phyloP scores from a whole-genome alignment of 306 rosid genomes.

The Neltuma alba region DNA sequence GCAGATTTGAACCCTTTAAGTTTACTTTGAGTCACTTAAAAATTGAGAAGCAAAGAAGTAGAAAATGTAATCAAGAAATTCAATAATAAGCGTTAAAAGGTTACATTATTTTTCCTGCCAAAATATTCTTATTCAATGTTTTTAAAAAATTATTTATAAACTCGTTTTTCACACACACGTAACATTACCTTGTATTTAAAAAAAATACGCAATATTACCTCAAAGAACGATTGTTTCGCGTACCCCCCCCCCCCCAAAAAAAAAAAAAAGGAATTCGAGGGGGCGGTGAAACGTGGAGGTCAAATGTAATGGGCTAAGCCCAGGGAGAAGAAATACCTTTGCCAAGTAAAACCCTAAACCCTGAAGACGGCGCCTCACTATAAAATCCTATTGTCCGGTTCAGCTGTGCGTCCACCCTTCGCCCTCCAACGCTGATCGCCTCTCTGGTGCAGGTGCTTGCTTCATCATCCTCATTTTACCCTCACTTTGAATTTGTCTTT shows the following conservation, averaged over 20 bases:
- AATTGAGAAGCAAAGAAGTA: neutral
- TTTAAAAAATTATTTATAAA: no score
- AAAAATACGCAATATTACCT: no score
- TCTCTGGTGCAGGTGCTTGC: neutral
- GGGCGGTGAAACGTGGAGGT: neutral
- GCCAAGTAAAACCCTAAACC: constrained; percentile 56
- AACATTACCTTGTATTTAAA: no score
- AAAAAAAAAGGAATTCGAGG: neutral
- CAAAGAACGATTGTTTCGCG: no score
- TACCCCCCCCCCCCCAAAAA: no score
- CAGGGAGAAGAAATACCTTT: neutral
- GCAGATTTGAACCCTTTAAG: neutral
- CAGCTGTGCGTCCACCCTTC: neutral
- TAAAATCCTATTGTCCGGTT: neutral
- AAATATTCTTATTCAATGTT: no score
- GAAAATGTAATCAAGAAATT: no score
- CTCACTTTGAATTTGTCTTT: neutral
- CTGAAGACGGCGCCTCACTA: neutral
- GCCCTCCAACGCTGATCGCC: neutral
- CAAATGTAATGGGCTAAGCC: neutral
- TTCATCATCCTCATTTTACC: neutral
- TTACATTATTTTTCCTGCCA: neutral
- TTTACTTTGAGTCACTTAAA: neutral
- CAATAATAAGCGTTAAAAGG: neutral
- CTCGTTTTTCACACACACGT: no score